A percentile compares a stretch with the other conserved stretches of the same genome.
phyloP scores from a whole-genome alignment of 305 asterid species.

The Striga hermonthica region DNA sequence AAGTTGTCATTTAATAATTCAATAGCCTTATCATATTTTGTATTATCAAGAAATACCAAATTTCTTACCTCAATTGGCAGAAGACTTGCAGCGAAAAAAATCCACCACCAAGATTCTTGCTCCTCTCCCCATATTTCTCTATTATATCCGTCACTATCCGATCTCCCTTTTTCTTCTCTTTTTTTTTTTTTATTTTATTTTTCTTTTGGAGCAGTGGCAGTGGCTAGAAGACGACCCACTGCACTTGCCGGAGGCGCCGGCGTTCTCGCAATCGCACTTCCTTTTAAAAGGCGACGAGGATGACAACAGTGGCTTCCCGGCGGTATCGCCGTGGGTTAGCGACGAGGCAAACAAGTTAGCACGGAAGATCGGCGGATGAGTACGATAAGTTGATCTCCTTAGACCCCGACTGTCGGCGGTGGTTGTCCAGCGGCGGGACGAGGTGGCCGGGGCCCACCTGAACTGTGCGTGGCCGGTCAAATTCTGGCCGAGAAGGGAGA shows the following conservation, averaged over 20 bases:
- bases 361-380: too few species aligned
- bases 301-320: conserved; percentile 73
- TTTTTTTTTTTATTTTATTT: too few species aligned
- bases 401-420: conserved; percentile 30
- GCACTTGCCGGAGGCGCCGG: conserved; percentile 62
- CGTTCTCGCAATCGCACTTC: conserved; percentile 66
- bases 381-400: conserved; percentile 61
- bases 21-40: too few species aligned
- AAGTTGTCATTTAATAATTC: too few species aligned
- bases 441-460: conserved; percentile 58
- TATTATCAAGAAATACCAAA: too few species aligned
- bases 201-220: conserved; percentile 81
- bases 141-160: too few species aligned
- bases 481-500: conserved; percentile 56
- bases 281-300: conserved; percentile 61
- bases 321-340: conserved; percentile 43
- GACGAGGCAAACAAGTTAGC: conserved; percentile 56
- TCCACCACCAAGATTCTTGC: too few species aligned
- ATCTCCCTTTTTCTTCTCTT: too few species aligned
- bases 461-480: conserved; percentile 89
- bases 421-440: conserved; percentile 38
- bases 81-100: too few species aligned
- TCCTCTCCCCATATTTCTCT: too few species aligned
- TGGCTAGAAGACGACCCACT: conserved; percentile 56
- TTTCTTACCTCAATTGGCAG: too few species aligned